These are phyloP conservation scores for Puya raimondii DNA, from an alignment of 176 grass and related monocot genomes.

Conservation along the genomic window DNA sequence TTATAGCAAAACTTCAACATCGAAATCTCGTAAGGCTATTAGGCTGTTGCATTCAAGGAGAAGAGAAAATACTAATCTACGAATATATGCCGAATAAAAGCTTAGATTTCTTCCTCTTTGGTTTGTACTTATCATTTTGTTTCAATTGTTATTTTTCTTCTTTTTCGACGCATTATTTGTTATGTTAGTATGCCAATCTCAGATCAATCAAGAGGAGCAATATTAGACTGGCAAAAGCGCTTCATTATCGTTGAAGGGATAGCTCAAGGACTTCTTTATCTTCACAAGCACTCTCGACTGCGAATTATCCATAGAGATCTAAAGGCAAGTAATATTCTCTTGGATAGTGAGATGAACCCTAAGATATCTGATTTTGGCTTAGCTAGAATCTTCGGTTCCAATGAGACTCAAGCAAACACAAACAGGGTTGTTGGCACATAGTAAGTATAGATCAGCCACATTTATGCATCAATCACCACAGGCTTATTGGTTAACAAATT, in stretches of 20 bases:
- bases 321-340: constrained; percentile 33
- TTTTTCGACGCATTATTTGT: background rate
- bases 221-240: constrained; percentile 12
- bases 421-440: constrained; percentile 29
- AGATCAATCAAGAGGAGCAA: constrained; percentile 1
- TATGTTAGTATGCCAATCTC: background rate
- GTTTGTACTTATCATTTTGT: background rate
- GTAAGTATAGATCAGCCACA: constrained; percentile 6
- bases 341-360: constrained; percentile 21
- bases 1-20: constrained; percentile 26
- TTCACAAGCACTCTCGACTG: constrained; percentile 28
- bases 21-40: constrained; percentile 10
- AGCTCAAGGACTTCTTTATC: constrained; percentile 30
- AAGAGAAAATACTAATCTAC: constrained; percentile 22
- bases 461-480: background rate
- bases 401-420: constrained; percentile 20
- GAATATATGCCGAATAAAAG: constrained; percentile 27
- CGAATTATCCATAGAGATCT: constrained; percentile 17
- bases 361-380: constrained; percentile 40
- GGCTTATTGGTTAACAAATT: background rate
- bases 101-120: constrained; percentile 23
- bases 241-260: constrained; percentile 16
- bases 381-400: constrained; percentile 24
- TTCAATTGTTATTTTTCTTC: background rate
- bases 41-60: constrained; percentile 15